Evolutionary conservation across 2,329 filamentous ascomycete species (phyloP), one percentile per base, ranked within the genome.

Genomic region (Xylariales sp.): DNA sequence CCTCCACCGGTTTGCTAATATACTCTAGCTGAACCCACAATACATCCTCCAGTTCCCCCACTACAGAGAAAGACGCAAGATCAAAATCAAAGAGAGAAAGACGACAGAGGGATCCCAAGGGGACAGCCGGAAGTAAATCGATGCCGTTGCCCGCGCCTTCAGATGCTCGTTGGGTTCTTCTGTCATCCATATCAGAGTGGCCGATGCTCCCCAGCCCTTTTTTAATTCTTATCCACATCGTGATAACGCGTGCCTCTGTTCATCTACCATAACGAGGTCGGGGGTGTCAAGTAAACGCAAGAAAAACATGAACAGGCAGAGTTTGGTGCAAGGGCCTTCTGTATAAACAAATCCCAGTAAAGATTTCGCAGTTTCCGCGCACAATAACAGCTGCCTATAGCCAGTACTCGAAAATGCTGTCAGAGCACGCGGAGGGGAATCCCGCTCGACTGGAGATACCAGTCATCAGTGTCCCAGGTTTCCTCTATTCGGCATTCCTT

Each of bases 261-360:
- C 64, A 57, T 59, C 56, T 62, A 62, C 58, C 55, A 44, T 51
- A 47, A 53, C 52, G 52, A 57, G 55, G 52, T 51, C 45, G 44
- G 50, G 46, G 48, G 43, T 44, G 50, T 48, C 50, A 49, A 50
- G 50, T 50, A 52, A 58, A 51, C 46, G 45, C 48, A 49, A 46
- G 48, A 37, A 42, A 50, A 48, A 16, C 21, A 20, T 38, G n/a
- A n/a, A n/a, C n/a, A n/a, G n/a, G n/a, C 31, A 37, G 42, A 37
- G 40, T 45, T 52, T 48, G 42, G 45, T 48, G 41, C 44, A 41
- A 51, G 45, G 46, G 46, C 46, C 50, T 51, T 52, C 51, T 52
- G 46, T 57, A 57, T 58, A 51, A 52, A 60, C 55, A 60, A 48
- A 42, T 50, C 48, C 50, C 49, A 44, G 35, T 14, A 35, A 44